Percentiles rank a stretch among this genome's conserved stretches.
phyloP scores from a whole-genome alignment of 768 basidiomycete species.

The Russula earlei region DNA sequence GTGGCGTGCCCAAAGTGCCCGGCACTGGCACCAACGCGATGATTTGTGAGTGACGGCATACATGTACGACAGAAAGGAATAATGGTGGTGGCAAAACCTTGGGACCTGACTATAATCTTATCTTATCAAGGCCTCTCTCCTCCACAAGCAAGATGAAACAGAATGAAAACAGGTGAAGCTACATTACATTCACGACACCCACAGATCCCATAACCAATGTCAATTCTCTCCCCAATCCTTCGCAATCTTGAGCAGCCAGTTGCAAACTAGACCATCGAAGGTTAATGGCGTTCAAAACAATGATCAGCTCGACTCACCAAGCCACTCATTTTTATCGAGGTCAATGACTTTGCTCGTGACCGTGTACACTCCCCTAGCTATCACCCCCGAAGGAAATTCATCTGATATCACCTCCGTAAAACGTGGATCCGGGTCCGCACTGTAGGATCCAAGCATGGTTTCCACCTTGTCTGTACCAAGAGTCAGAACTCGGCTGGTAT shows the following conservation, averaged over 20 bases:
- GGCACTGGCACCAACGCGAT: no score
- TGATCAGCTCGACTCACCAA: slow-evolving; percentile 41
- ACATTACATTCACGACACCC: slow-evolving; percentile 10
- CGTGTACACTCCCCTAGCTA: slow-evolving; percentile 72
- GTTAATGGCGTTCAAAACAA: neutral
- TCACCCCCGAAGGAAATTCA: slow-evolving; percentile 58
- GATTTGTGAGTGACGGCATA: no score
- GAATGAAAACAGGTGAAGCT: neutral
- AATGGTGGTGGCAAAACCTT: neutral
- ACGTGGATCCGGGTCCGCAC: slow-evolving; percentile 62
- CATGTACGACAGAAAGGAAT: no score
- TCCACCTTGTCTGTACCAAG: slow-evolving; percentile 61
- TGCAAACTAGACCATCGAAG: slow-evolving; percentile 45
- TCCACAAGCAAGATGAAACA: no score
- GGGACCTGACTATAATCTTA: neutral
- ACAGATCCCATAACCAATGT: slow-evolving; percentile 22
- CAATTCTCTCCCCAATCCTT: slow-evolving; percentile 71
- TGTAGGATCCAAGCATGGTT: slow-evolving; percentile 92
- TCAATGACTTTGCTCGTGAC: slow-evolving; percentile 81
- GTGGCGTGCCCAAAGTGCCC: slow-evolving; percentile 1
- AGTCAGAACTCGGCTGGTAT: slow-evolving; percentile 1
- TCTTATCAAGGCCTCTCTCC: no score
- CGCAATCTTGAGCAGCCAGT: slow-evolving; percentile 85
- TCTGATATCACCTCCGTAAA: slow-evolving; percentile 69
- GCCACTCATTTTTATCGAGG: slow-evolving; percentile 75